These are phyloP conservation scores for Candida anglica DNA, from an alignment of 805 yeast species.

Conservation along the genomic window DNA sequence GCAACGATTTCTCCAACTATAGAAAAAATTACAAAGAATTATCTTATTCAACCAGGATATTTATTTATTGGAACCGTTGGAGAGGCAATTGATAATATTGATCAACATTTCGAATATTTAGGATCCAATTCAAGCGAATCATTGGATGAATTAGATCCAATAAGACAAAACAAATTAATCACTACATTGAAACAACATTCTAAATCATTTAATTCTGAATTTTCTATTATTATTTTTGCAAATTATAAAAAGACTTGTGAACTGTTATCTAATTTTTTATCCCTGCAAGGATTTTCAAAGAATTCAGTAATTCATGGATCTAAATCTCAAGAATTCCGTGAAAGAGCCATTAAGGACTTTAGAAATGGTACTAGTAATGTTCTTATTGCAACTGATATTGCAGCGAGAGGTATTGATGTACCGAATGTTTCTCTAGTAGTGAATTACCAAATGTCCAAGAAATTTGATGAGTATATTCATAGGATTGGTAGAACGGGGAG, in stretches of 20 bases:
- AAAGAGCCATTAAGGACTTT: slow-evolving; percentile 62
- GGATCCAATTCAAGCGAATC: slow-evolving; percentile 21
- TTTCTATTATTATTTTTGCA: slow-evolving; percentile 69
- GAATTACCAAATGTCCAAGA: slow-evolving; percentile 78
- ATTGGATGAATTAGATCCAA: slow-evolving; percentile 16
- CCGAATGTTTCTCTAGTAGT: slow-evolving; percentile 80
- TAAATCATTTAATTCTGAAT: slow-evolving; percentile 7
- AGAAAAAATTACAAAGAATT: slow-evolving; percentile 60
- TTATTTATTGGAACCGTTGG: slow-evolving; percentile 68
- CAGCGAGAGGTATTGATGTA: slow-evolving; percentile 95
- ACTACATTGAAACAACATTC: slow-evolving; percentile 45
- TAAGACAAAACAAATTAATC: slow-evolving; percentile 41
- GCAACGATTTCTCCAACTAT: slow-evolving; percentile 85
- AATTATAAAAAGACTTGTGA: slow-evolving; percentile 77
- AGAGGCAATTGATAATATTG: slow-evolving; percentile 62
- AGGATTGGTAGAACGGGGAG: slow-evolving; percentile 96
- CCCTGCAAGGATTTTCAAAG: slow-evolving; percentile 41
- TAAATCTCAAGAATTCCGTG: slow-evolving; percentile 81
- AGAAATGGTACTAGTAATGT: slow-evolving; percentile 53
- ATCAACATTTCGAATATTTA: slow-evolving; percentile 54
- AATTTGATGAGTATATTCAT: slow-evolving; percentile 82
- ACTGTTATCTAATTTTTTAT: slow-evolving; percentile 48
- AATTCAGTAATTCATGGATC: slow-evolving; percentile 77
- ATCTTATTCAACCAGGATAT: slow-evolving; percentile 57
- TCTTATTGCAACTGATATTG: slow-evolving; percentile 90